These are phyloP conservation scores for Metarhizium sp. DNA, from an alignment of 2,329 filamentous ascomycete genomes.

Conservation along the genomic window DNA sequence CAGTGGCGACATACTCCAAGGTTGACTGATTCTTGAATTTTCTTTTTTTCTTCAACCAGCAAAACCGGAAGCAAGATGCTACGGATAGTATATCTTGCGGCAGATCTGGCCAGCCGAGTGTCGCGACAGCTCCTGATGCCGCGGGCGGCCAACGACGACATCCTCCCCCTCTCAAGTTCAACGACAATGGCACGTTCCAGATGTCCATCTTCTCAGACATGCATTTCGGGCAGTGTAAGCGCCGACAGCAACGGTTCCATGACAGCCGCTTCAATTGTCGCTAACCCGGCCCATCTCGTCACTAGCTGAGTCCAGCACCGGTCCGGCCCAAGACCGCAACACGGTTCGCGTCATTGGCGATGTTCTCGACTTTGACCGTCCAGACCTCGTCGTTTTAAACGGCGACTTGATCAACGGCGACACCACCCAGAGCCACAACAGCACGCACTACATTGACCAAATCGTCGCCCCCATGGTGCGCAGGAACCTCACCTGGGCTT, in stretches of 20 bases:
- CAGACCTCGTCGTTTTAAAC: constrained; percentile 57
- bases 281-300: no score
- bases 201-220: constrained; percentile 5
- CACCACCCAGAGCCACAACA: constrained; percentile 43
- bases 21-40: no score
- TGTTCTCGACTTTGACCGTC: constrained; percentile 46
- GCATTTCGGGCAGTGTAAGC: constrained; percentile 2
- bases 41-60: no score
- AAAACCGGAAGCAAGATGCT: no score
- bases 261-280: no score
- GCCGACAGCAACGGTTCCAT: not conserved
- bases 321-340: constrained; percentile 43
- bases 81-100: no score
- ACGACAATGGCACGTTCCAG: not conserved
- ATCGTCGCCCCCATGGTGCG: constrained; percentile 48
- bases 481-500: constrained; percentile 50
- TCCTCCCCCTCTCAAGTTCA: not conserved
- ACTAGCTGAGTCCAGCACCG: constrained; percentile 1
- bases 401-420: constrained; percentile 65
- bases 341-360: constrained; percentile 46
- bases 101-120: no score
- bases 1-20: no score
- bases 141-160: no score
- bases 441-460: constrained; percentile 45
- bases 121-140: no score